Percentiles rank a stretch among this genome's conserved stretches.
Evolutionary conservation across 2,329 filamentous ascomycete species (phyloP).

Genomic region (Emergomyces orientalis): DNA sequence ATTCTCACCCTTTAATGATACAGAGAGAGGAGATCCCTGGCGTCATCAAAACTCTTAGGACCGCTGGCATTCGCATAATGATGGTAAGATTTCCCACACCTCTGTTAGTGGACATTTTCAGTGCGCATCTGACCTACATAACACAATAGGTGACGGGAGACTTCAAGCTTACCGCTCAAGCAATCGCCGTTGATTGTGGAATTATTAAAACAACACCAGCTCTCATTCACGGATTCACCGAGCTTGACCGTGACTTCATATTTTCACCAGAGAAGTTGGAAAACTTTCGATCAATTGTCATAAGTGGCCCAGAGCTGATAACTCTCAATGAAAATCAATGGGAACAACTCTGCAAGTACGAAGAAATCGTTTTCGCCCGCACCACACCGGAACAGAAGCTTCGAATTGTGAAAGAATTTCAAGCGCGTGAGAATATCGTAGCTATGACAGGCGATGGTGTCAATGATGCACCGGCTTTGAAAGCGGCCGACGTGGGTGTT

Average conservation of each 20-base stretch:
- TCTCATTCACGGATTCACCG: constrained; percentile 45
- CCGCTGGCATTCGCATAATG: constrained; percentile 64
- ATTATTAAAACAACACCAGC: constrained; percentile 50
- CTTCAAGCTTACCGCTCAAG: constrained; percentile 63
- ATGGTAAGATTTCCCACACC: constrained; percentile 46
- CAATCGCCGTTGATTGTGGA: constrained; percentile 63
- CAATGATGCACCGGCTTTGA: constrained; percentile 46
- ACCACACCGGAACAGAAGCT: constrained; percentile 74
- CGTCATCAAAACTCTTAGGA: constrained; percentile 53
- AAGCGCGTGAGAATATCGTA: constrained; percentile 49
- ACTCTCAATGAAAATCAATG: constrained; percentile 59
- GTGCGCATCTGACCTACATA: not conserved
- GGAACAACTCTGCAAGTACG: constrained; percentile 54
- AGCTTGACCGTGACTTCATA: constrained; percentile 37
- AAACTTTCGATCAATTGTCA: constrained; percentile 45
- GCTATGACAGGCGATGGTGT: constrained; percentile 45
- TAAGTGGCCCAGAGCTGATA: constrained; percentile 58
- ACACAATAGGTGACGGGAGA: constrained; percentile 57
- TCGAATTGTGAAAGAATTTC: constrained; percentile 67
- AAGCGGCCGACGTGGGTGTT: constrained; percentile 51
- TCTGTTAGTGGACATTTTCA: not conserved
- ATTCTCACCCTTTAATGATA: not conserved
- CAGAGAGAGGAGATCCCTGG: constrained; percentile 48
- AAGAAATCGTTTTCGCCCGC: constrained; percentile 66
- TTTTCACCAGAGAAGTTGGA: constrained; percentile 14